A percentile compares a stretch with the other conserved stretches of the same genome.
phyloP scores from a whole-genome alignment of 768 basidiomycete genomes.

The Boletus tomentosulus region DNA sequence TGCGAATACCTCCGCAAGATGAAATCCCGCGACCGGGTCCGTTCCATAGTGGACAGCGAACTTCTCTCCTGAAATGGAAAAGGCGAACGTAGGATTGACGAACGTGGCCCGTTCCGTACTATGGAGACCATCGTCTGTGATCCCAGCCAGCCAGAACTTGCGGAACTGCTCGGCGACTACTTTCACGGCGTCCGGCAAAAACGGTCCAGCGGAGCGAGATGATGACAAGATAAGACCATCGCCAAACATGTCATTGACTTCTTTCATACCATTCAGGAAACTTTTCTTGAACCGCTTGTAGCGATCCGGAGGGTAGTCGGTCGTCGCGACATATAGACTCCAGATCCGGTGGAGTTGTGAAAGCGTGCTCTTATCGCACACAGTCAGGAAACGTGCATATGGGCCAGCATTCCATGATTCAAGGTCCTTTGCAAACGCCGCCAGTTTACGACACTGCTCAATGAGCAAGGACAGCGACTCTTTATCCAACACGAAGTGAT shows the following conservation, averaged over 20 bases:
- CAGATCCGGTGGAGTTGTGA: constrained; percentile 21
- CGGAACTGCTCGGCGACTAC: constrained; percentile 18
- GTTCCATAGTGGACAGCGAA: constrained; percentile 29
- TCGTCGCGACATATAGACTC: constrained; percentile 14
- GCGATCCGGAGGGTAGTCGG: constrained; percentile 8
- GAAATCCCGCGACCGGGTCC: constrained; percentile 30
- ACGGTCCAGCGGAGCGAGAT: constrained; percentile 27
- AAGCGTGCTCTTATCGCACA: constrained; percentile 24
- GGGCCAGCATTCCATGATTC: constrained; percentile 26
- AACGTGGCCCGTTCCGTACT: constrained; percentile 8
- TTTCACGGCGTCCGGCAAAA: constrained; percentile 9
- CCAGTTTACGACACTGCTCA: constrained; percentile 27
- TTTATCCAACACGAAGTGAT: constrained; percentile 26
- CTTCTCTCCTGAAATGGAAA: constrained; percentile 19
- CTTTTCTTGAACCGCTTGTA: constrained; percentile 12
- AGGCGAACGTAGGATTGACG: constrained; percentile 31
- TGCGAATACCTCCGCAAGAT: constrained; percentile 28
- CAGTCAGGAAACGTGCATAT: constrained; percentile 22
- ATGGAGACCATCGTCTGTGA: constrained; percentile 24
- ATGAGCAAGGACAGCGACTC: constrained; percentile 22
- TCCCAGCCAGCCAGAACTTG: constrained; percentile 24
- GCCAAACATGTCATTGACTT: neutral
- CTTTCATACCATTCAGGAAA: constrained; percentile 22
- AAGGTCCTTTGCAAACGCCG: constrained; percentile 9
- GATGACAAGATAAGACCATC: constrained; percentile 4